Evolutionary conservation across 805 yeast genomes (phyloP), one percentile per base, ranked within the genome.

Genomic region (Yarrowia yakushimensis): DNA sequence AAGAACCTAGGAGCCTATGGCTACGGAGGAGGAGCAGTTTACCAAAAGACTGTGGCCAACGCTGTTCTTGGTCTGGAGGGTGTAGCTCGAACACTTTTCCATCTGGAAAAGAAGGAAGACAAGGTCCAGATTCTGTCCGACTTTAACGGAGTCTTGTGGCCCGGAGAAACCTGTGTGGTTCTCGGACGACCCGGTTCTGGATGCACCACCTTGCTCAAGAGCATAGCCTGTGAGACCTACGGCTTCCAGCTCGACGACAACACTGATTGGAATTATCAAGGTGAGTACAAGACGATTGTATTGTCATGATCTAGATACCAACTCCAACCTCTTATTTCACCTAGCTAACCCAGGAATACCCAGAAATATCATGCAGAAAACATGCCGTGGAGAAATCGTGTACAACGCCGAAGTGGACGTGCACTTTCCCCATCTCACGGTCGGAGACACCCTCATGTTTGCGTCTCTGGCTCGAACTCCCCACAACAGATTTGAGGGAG

Each of bases 151-250:
- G 66, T 81, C 15, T 69, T 82, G 39, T 76, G 75, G 62, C 87
- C 90, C 2, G 90, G 91, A 62, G 85, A 85, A 65, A 77, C 86
- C 48, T 82, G 86, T 5, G 88, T 87, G 62, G 92, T 87, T 11
- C 76, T 87, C 48, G 93, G 94, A 63, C 81, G 92, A 73, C 93
- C 93, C 1, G 93, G 93, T 68, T 79, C 87, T 36, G 89, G 89
- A 43, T 85, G 89, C 68, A 76, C 88, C 7, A 84, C 88, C 4
- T 74, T 84, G 59, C 75, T 85, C 67, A 84, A 84, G 68, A 76
- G 86, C 4, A 72, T 85, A 50, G 78, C 86, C 42, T 75, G 82
- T 31, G 78, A 79, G 50, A 83, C 86, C 1, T 79, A 82, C 67
- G 88, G 87, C 42, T 84, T 81, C 72, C 71, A 78, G 43, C 69